These are phyloP conservation scores for Zymoseptoria crescenta DNA, from an alignment of 2,329 filamentous ascomycete genomes.

Conservation along the genomic window DNA sequence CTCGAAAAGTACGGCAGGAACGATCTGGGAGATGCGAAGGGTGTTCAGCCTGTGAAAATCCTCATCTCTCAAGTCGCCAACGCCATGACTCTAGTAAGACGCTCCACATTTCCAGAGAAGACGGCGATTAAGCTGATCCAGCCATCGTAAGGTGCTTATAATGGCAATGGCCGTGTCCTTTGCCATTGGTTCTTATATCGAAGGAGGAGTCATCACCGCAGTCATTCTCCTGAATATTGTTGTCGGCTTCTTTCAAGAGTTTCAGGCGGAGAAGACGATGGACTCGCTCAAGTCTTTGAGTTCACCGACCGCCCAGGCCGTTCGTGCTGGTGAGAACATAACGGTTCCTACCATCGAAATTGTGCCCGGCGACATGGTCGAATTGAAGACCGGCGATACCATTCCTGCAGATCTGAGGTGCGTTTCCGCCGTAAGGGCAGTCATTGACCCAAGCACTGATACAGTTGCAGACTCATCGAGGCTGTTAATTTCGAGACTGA, in stretches of 20 bases:
- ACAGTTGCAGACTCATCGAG: conserved; percentile 28
- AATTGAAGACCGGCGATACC: conserved; percentile 42
- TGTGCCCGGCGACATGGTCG: conserved; percentile 42
- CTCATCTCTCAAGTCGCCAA: conserved; percentile 66
- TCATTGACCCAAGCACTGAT: background rate
- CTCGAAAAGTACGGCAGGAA: conserved; percentile 57
- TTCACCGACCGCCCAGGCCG: conserved; percentile 39
- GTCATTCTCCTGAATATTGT: conserved; percentile 40
- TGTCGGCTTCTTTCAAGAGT: conserved; percentile 42
- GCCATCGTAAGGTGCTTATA: conserved; percentile 36
- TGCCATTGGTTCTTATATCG: conserved; percentile 41
- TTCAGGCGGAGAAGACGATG: conserved; percentile 44
- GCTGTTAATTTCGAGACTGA: conserved; percentile 65
- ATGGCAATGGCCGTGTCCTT: conserved; percentile 43
- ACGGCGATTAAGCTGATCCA: background rate
- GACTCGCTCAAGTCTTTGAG: conserved; percentile 40
- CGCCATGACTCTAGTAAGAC: conserved; percentile 57
- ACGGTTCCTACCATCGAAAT: conserved; percentile 38
- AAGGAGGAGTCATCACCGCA: conserved; percentile 41
- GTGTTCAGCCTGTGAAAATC: conserved; percentile 64
- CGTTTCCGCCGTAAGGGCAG: background rate
- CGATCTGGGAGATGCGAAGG: conserved; percentile 60
- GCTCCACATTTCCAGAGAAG: background rate
- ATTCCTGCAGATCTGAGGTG: conserved; percentile 40
- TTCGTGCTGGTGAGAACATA: conserved; percentile 39